A percentile compares a stretch with the other conserved stretches of the same genome.
These are phyloP conservation scores for Lagenidium giganteum DNA, from an alignment of 352 stramenopile genomes.

Conservation along the genomic window DNA sequence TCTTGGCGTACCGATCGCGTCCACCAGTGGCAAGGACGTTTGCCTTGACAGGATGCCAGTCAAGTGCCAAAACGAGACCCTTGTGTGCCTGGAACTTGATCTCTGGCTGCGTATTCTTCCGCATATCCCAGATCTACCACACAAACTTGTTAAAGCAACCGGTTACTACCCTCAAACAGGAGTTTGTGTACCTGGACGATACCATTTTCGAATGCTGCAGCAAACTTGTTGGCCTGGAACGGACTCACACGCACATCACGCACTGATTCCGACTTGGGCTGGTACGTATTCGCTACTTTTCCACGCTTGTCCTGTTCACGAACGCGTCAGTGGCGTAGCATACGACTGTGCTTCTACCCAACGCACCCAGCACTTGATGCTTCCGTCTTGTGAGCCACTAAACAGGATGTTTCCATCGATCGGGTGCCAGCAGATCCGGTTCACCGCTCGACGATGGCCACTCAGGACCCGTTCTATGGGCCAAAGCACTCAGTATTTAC, in stretches of 20 bases:
- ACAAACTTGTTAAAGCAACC: neutral
- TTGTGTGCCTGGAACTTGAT: slow-evolving; percentile 87
- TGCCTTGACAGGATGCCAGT: slow-evolving; percentile 73
- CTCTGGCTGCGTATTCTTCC: slow-evolving; percentile 75
- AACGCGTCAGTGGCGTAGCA: neutral
- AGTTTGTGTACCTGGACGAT: slow-evolving; percentile 50
- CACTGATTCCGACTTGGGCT: slow-evolving; percentile 83
- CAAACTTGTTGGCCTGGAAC: slow-evolving; percentile 75
- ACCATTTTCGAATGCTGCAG: slow-evolving; percentile 82
- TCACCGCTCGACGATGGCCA: slow-evolving; percentile 78
- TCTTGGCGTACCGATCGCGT: slow-evolving; percentile 83
- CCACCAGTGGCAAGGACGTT: slow-evolving; percentile 74
- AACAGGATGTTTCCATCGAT: slow-evolving; percentile 76
- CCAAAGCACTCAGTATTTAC: neutral
- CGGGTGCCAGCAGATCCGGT: slow-evolving; percentile 87
- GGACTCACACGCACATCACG: slow-evolving; percentile 73
- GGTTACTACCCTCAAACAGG: too few relatives aligned
- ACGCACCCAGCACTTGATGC: slow-evolving; percentile 83
- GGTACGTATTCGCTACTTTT: slow-evolving; percentile 72
- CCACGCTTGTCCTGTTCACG: slow-evolving; percentile 54
- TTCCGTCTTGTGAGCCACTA: slow-evolving; percentile 83
- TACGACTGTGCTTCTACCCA: neutral
- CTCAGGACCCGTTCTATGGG: slow-evolving; percentile 65
- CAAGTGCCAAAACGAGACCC: slow-evolving; percentile 73
- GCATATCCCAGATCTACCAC: slow-evolving; percentile 75